A percentile compares a stretch with the other conserved stretches of the same genome.
phyloP scores from a whole-genome alignment of 176 grass and related monocot genomes.

The Cenchrus fungigraminus region DNA sequence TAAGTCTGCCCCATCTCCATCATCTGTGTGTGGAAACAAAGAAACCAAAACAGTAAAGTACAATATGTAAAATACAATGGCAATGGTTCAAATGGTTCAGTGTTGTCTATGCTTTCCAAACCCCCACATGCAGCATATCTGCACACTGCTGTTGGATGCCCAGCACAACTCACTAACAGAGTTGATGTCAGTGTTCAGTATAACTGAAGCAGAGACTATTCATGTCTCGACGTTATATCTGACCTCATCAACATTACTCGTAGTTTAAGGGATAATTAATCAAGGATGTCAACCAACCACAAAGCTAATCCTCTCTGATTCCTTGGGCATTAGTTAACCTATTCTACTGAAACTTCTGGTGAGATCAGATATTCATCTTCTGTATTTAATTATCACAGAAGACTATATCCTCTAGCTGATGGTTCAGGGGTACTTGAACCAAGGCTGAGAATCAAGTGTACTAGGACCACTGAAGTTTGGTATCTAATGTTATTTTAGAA shows the following conservation, averaged over 20 bases:
- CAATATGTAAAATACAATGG: slow-evolving; percentile 26
- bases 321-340: slow-evolving; percentile 21
- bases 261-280: slow-evolving; percentile 10
- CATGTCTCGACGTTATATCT: slow-evolving; percentile 17
- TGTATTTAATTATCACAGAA: not conserved
- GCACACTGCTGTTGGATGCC: not conserved
- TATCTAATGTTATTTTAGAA: not conserved
- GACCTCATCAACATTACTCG: not conserved
- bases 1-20: slow-evolving; percentile 28
- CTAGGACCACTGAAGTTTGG: not conserved
- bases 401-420: not conserved
- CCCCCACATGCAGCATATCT: slow-evolving; percentile 1
- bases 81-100: not conserved
- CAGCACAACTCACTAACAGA: not conserved
- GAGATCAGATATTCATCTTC: slow-evolving; percentile 16
- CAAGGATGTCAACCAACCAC: not conserved
- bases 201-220: slow-evolving; percentile 22
- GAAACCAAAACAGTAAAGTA: slow-evolving; percentile 20
- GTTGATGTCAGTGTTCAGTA: slow-evolving; percentile 13
- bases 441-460: slow-evolving; percentile 4
- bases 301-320: slow-evolving; percentile 29
- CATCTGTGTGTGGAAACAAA: slow-evolving; percentile 41
- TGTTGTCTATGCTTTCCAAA: not conserved
- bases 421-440: slow-evolving; percentile 24
- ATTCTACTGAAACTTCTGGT: not conserved